Conservation (phyloP, 768 basidiomycete species). For the Trametes sanguinea region DNA sequence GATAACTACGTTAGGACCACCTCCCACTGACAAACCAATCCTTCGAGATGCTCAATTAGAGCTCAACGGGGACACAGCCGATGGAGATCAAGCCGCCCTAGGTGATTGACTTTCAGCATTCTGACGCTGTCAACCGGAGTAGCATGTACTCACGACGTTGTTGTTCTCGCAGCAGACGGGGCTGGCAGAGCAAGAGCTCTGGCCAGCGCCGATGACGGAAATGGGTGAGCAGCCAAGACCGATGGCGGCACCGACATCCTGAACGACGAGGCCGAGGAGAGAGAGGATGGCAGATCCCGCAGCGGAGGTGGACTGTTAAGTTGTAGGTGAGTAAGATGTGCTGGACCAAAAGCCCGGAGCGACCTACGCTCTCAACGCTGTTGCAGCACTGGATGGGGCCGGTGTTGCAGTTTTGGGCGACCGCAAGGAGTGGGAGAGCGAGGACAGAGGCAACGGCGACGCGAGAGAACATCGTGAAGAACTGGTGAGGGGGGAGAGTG, state of each 20-base stretch:
- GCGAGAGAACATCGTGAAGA: slow-evolving; percentile 21
- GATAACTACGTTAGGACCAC: not conserved
- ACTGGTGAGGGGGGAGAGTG: slow-evolving; percentile 2
- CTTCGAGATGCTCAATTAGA: not conserved
- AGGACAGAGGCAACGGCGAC: slow-evolving; percentile 18
- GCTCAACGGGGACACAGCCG: slow-evolving; percentile 20
- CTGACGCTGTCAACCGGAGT: not conserved
- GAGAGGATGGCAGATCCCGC: slow-evolving; percentile 6
- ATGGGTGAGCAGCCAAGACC: slow-evolving; percentile 20
- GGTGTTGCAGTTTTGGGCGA: slow-evolving; percentile 19
- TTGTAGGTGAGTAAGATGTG: not conserved
- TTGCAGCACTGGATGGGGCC: slow-evolving; percentile 23
- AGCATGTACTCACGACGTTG: slow-evolving; percentile 12
- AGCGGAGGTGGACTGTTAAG: not conserved
- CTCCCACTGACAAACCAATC: not conserved
- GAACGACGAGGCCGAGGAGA: slow-evolving; percentile 16
- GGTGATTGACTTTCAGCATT: no score
- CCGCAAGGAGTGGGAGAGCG: slow-evolving; percentile 22
- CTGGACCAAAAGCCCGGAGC: not conserved
- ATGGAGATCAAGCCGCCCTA: slow-evolving; percentile 20
- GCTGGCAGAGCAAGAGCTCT: slow-evolving; percentile 9
- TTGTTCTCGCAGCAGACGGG: slow-evolving; percentile 25
- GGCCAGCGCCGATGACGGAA: slow-evolving; percentile 17
- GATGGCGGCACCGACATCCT: slow-evolving; percentile 6
- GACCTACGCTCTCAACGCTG: slow-evolving; percentile 12